phyloP scores from a whole-genome alignment of 2,329 filamentous ascomycete genomes.

The Fusarium hostae region DNA sequence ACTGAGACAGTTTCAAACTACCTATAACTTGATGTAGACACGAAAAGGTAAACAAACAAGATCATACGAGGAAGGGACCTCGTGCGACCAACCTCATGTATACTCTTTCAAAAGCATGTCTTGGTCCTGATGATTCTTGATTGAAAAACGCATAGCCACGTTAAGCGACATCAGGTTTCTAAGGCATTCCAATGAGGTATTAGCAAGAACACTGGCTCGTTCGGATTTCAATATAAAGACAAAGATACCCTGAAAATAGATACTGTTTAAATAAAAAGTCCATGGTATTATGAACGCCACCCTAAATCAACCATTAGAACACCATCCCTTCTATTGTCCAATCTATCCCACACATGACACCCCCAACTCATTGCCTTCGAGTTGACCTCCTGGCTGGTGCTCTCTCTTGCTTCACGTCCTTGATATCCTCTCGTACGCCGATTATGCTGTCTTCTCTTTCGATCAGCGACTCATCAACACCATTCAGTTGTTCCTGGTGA shows the following conservation, averaged over 20 bases:
- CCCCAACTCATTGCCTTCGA: slow-evolving; percentile 24
- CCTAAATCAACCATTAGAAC: slow-evolving; percentile 7
- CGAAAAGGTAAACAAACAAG: not conserved
- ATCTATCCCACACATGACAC: not conserved
- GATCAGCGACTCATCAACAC: slow-evolving; percentile 49
- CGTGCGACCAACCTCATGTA: not conserved
- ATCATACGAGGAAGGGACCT: not conserved
- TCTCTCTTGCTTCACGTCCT: slow-evolving; percentile 33
- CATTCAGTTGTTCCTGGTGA: slow-evolving; percentile 62
- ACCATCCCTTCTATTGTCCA: slow-evolving; percentile 5
- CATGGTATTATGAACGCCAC: slow-evolving; percentile 33
- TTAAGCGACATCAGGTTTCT: slow-evolving; percentile 10
- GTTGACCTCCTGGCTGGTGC: slow-evolving; percentile 43
- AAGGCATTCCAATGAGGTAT: not conserved
- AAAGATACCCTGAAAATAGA: not conserved
- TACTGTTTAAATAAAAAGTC: not conserved
- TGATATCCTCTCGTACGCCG: slow-evolving; percentile 43
- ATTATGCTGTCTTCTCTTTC: slow-evolving; percentile 58
- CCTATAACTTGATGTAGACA: not conserved
- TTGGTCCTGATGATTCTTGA: not conserved
- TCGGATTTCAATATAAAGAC: not conserved
- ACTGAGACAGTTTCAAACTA: not conserved
- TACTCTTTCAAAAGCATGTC: not conserved
- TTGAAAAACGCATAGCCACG: not conserved
- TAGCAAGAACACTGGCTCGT: not conserved